Percentiles rank a stretch among this genome's conserved stretches.
Conservation (phyloP, 169 alveolate species). For the Cryptosporidium baileyi region DNA sequence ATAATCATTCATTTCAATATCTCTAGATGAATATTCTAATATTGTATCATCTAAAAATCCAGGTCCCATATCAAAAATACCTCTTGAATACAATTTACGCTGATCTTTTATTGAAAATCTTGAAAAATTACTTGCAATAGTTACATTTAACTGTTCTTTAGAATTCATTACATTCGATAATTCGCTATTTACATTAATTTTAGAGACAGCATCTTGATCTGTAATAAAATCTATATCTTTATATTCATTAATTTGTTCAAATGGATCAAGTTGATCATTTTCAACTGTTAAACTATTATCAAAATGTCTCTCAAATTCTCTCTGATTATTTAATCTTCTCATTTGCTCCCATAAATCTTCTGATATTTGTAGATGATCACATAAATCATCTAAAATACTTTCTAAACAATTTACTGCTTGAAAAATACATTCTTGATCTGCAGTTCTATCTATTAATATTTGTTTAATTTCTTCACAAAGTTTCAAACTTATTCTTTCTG, state of each 20-base stretch:
- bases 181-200: too few relatives aligned
- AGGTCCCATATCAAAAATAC: conserved; percentile 11
- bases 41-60: conserved; percentile 66
- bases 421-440: conserved; percentile 65
- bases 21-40: conserved; percentile 33
- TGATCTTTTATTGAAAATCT: not conserved
- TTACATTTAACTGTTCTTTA: not conserved
- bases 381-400: conserved; percentile 2
- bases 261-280: not conserved
- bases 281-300: not conserved
- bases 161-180: too few relatives aligned
- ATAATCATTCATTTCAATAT: too few relatives aligned
- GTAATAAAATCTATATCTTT: not conserved
- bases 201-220: not conserved
- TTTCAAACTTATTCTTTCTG: conserved; percentile 19
- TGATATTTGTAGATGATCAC: conserved; percentile 36
- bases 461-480: conserved; percentile 1
- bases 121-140: not conserved
- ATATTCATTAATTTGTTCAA: not conserved
- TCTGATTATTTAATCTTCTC: conserved; percentile 61
- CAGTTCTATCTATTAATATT: conserved; percentile 27
- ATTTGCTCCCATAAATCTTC: conserved; percentile 67
- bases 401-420: conserved; percentile 39
- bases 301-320: conserved; percentile 47
- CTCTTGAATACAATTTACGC: not conserved